Evolutionary conservation across 768 basidiomycete genomes (phyloP), one percentile per base, ranked within the genome.

Genomic region (Tricholomella constricta): DNA sequence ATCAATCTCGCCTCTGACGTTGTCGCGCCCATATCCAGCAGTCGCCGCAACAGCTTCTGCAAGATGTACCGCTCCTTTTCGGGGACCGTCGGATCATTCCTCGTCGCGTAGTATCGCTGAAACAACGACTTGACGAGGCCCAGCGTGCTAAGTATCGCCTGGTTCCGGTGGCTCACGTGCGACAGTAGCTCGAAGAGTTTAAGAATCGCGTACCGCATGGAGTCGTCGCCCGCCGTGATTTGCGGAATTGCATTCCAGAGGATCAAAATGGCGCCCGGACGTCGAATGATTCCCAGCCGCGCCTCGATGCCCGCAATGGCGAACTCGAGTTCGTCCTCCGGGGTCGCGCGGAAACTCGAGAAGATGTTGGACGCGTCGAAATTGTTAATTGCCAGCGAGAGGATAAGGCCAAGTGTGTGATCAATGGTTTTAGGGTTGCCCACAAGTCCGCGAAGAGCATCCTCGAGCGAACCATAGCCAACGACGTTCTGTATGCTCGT

Each of bases 1-100:
- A 93, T 78, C 10, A 64, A 62, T 40, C 86, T 72, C n/a, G 82
- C 82, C 27, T 91, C 86, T 8, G 75, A 70, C 0, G 85, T 83
- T 4, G 79, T 83, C 0, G 84, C 78, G 1, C 91, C 89, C 73
- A 92, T 84, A 57, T 93, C 89, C 32, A 92, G 71, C 17, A 93
- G 64, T n/a, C 81, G 76, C 46, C 83, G 75, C 19, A 90, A 65
- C 0, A 92, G 74, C 64, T 85, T 88, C 60, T 80, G 79, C 32
- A 85, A 64, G 2, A 84, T 63, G 36, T 79, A 74, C 23, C 80
- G 79, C 63, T 88, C 86, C 54, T 72, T 76, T 50, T 79, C 77
- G 3, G 69, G 58, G 9, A 72, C 58, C 15, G 37, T 48, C 51
- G 59, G 45, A 51, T 62, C 43, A 26, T 44, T 59, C 46, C 59